These are phyloP conservation scores for Cryptococcus floricola DNA, from an alignment of 1,284 basidiomycete species.

Conservation along the genomic window DNA sequence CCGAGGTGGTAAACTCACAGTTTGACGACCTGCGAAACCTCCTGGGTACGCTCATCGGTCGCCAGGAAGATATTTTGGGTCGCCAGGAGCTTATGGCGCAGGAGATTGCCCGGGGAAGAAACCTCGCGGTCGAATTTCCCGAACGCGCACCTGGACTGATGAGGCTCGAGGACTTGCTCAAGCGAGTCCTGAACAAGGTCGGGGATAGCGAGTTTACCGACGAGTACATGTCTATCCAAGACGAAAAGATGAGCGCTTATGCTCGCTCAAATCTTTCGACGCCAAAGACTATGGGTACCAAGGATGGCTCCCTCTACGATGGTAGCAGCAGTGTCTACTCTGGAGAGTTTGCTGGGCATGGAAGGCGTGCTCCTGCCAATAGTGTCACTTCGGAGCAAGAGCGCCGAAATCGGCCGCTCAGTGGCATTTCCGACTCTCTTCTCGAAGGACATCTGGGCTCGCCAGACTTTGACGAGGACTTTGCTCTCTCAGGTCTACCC, in stretches of 20 bases:
- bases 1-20: slow-evolving; percentile 25
- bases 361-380: slow-evolving; percentile 31
- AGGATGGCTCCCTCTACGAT: slow-evolving; percentile 31
- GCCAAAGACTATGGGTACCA: slow-evolving; percentile 10
- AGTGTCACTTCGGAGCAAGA: slow-evolving; percentile 28
- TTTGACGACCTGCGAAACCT: slow-evolving; percentile 39
- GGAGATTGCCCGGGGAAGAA: slow-evolving; percentile 21
- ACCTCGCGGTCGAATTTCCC: slow-evolving; percentile 23
- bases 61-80: slow-evolving; percentile 35
- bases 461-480: slow-evolving; percentile 40
- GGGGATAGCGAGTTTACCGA: slow-evolving; percentile 28
- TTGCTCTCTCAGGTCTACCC: slow-evolving; percentile 37
- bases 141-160: slow-evolving; percentile 17
- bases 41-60: slow-evolving; percentile 37
- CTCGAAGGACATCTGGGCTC: slow-evolving; percentile 27
- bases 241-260: neutral
- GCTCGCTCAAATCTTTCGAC: slow-evolving; percentile 6
- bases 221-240: slow-evolving; percentile 1
- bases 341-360: slow-evolving; percentile 23
- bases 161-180: slow-evolving; percentile 41
- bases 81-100: slow-evolving; percentile 33
- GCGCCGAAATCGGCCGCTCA: slow-evolving; percentile 9
- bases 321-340: slow-evolving; percentile 32
- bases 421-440: slow-evolving; percentile 25
- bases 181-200: slow-evolving; percentile 27